Evolutionary conservation across 2,329 filamentous ascomycete species (phyloP).

Genomic region (Neoscytalidium dimidiatum): DNA sequence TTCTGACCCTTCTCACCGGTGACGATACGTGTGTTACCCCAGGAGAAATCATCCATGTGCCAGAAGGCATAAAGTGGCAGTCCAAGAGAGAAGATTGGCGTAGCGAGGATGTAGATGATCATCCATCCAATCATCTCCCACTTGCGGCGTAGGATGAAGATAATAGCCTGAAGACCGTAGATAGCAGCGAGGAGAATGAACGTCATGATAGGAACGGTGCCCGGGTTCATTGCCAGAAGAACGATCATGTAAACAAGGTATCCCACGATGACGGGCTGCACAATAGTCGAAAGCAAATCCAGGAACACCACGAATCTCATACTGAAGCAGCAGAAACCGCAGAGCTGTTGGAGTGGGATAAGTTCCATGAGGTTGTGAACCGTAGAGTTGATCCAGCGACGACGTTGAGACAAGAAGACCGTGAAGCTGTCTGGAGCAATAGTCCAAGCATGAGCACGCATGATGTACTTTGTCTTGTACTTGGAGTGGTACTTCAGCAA

Average conservation of each 20-base stretch:
- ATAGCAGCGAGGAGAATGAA: slow-evolving; percentile 93
- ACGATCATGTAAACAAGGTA: slow-evolving; percentile 86
- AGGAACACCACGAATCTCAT: slow-evolving; percentile 98
- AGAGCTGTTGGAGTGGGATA: slow-evolving; percentile 88
- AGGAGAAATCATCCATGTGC: slow-evolving; percentile 99
- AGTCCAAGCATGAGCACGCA: slow-evolving; percentile 90
- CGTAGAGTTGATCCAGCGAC: slow-evolving; percentile 99
- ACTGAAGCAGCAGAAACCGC: slow-evolving; percentile 99
- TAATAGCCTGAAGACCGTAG: slow-evolving; percentile 94
- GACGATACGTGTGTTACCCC: slow-evolving; percentile 98
- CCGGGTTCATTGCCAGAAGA: slow-evolving; percentile 50
- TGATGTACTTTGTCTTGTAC: slow-evolving; percentile 99
- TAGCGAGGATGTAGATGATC: slow-evolving; percentile 89
- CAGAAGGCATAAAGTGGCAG: slow-evolving; percentile 95
- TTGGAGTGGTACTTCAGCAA: slow-evolving; percentile 88
- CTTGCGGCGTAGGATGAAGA: slow-evolving; percentile 94
- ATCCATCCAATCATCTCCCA: slow-evolving; percentile 99
- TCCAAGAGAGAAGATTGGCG: slow-evolving; percentile 87
- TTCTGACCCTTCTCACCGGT: slow-evolving; percentile 92
- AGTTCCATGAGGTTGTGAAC: slow-evolving; percentile 97
- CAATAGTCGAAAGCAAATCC: slow-evolving; percentile 86
- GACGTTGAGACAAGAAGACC: slow-evolving; percentile 96
- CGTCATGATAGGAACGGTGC: slow-evolving; percentile 75
- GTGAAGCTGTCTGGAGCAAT: slow-evolving; percentile 92
- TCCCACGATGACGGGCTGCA: slow-evolving; percentile 86